A percentile compares a stretch with the other conserved stretches of the same genome.
These are phyloP conservation scores for Saturnispora diversa DNA, from an alignment of 805 yeast genomes.

Conservation along the genomic window DNA sequence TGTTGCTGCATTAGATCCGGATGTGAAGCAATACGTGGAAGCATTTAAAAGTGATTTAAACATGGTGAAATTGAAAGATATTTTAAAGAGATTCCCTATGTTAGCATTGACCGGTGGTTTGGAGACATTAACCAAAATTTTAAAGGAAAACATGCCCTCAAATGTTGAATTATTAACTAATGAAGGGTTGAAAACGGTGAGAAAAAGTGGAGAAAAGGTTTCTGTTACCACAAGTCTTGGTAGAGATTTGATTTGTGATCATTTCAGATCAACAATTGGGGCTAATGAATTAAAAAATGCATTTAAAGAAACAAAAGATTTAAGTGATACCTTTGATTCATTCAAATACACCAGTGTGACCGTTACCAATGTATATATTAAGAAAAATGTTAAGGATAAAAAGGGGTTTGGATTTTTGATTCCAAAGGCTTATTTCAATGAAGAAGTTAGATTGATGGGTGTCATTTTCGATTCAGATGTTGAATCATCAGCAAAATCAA, in stretches of 20 bases:
- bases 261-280: constrained; percentile 52
- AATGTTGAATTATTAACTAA: constrained; percentile 37
- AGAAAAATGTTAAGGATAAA: constrained; percentile 31
- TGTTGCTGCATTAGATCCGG: constrained; percentile 23
- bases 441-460: constrained; percentile 56
- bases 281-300: constrained; percentile 34
- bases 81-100: constrained; percentile 53
- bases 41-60: constrained; percentile 24
- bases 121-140: constrained; percentile 40
- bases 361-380: constrained; percentile 60
- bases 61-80: constrained; percentile 30
- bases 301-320: constrained; percentile 16
- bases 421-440: constrained; percentile 43
- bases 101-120: constrained; percentile 49
- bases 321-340: constrained; percentile 15
- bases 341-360: constrained; percentile 43
- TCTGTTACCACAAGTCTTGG: constrained; percentile 15
- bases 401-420: constrained; percentile 84
- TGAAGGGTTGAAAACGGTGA: constrained; percentile 19
- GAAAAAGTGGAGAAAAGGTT: constrained; percentile 15
- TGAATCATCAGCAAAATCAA: constrained; percentile 41
- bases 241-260: constrained; percentile 34
- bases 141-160: constrained; percentile 33
- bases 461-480: constrained; percentile 87
- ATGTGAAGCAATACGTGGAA: constrained; percentile 5